A percentile compares a stretch with the other conserved stretches of the same genome.
These are phyloP conservation scores for Iris pallida DNA, from an alignment of 116 monocot genomes.

Conservation along the genomic window DNA sequence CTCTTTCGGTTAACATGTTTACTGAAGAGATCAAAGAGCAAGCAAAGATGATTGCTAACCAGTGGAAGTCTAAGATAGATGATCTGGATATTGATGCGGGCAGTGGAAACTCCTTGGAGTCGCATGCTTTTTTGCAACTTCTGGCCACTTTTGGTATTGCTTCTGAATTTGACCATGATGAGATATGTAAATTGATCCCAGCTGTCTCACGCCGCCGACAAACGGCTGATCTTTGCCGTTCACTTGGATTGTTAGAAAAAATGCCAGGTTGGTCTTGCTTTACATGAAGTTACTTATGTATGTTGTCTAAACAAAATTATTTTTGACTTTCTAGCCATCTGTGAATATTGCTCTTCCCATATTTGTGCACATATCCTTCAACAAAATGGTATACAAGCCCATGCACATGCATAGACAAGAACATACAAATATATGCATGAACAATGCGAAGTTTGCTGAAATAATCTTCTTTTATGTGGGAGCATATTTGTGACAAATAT, in stretches of 20 bases:
- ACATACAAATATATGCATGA: too few relatives aligned
- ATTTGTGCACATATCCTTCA: too few relatives aligned
- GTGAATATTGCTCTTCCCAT: too few relatives aligned
- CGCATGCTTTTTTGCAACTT: slow-evolving; percentile 88
- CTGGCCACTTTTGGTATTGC: slow-evolving; percentile 73
- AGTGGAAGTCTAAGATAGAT: slow-evolving; percentile 78
- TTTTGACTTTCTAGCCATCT: too few relatives aligned
- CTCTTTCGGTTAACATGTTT: slow-evolving; percentile 20
- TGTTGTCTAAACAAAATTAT: too few relatives aligned
- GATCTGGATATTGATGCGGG: slow-evolving; percentile 50
- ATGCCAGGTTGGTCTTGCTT: slow-evolving; percentile 64
- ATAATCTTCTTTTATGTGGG: too few relatives aligned
- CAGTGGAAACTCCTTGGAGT: slow-evolving; percentile 84
- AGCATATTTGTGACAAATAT: too few relatives aligned
- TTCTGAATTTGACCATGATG: slow-evolving; percentile 60
- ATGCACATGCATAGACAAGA: too few relatives aligned
- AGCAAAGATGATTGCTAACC: slow-evolving; percentile 70
- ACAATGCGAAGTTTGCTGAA: too few relatives aligned
- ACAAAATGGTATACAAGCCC: too few relatives aligned
- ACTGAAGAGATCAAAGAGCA: slow-evolving; percentile 33
- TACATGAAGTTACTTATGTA: background rate
- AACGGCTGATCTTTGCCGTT: slow-evolving; percentile 64
- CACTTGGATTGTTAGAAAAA: slow-evolving; percentile 63
- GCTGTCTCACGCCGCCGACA: slow-evolving; percentile 77
- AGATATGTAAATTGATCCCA: slow-evolving; percentile 82